These are phyloP conservation scores for Dacryopinax primogenitus DNA, from an alignment of 768 basidiomycete genomes.

Conservation along the genomic window DNA sequence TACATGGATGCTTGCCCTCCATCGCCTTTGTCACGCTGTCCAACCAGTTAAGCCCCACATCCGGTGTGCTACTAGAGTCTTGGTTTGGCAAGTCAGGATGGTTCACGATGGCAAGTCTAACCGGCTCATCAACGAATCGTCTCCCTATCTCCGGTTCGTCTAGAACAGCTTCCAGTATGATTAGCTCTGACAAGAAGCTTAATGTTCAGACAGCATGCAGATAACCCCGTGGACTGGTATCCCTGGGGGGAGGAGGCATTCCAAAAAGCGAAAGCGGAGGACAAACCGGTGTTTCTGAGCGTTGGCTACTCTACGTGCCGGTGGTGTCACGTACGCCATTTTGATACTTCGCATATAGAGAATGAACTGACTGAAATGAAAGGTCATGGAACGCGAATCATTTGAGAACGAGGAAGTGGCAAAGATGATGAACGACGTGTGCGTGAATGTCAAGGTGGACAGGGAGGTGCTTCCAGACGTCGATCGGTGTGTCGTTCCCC, in stretches of 20 bases:
- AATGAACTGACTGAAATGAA: background rate
- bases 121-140: conserved; percentile 5
- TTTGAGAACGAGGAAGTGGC: conserved; percentile 32
- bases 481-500: conserved; percentile 17
- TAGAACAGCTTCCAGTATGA: background rate
- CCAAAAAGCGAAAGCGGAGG: conserved; percentile 1
- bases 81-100: background rate
- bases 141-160: background rate
- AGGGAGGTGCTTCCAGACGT: conserved; percentile 34
- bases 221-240: conserved; percentile 3
- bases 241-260: background rate
- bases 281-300: conserved; percentile 26
- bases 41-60: background rate
- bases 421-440: conserved; percentile 31
- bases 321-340: conserved; percentile 22
- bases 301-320: conserved; percentile 36
- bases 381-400: conserved; percentile 24
- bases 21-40: background rate
- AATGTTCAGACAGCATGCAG: background rate
- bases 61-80: background rate
- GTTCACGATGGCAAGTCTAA: background rate
- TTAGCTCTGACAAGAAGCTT: background rate
- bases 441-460: conserved; percentile 30
- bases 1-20: conserved; percentile 1
- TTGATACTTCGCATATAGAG: background rate